Evolutionary conservation across 306 rosid genomes (phyloP).

Genomic region (Pyrus bretschneideri): DNA sequence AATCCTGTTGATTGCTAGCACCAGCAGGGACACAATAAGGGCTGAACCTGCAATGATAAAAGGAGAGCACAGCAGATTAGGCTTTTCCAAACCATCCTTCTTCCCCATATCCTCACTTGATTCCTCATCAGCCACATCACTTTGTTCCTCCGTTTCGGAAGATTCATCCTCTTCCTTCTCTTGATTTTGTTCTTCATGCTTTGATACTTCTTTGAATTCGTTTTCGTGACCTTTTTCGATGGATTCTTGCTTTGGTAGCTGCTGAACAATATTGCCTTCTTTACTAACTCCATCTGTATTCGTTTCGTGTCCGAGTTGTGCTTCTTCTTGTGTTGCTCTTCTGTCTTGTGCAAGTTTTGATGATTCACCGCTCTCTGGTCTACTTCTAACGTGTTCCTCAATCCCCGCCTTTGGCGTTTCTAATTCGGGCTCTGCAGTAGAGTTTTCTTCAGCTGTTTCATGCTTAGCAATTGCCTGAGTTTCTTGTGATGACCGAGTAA

Average conservation of each 20-base stretch:
- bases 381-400: neutral
- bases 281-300: neutral
- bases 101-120: constrained; percentile 5
- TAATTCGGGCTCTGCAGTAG: neutral
- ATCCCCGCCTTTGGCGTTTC: neutral
- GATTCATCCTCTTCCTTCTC: neutral
- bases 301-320: neutral
- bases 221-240: neutral
- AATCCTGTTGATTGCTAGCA: constrained; percentile 24
- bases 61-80: constrained; percentile 25
- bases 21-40: constrained; percentile 33
- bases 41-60: constrained; percentile 51
- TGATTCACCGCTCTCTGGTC: constrained; percentile 3
- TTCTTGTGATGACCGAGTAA: neutral
- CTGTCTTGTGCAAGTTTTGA: neutral
- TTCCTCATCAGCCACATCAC: constrained; percentile 23
- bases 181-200: neutral
- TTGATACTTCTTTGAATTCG: constrained; percentile 6
- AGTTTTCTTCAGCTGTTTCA: neutral
- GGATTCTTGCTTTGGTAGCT: neutral
- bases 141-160: constrained; percentile 3
- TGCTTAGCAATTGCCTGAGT: neutral
- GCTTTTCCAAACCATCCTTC: constrained; percentile 11
- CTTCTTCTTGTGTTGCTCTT: constrained; percentile 1
- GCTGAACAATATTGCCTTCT: neutral